Evolutionary conservation across 805 yeast genomes (phyloP).

Genomic region (Candida mattraensis): DNA sequence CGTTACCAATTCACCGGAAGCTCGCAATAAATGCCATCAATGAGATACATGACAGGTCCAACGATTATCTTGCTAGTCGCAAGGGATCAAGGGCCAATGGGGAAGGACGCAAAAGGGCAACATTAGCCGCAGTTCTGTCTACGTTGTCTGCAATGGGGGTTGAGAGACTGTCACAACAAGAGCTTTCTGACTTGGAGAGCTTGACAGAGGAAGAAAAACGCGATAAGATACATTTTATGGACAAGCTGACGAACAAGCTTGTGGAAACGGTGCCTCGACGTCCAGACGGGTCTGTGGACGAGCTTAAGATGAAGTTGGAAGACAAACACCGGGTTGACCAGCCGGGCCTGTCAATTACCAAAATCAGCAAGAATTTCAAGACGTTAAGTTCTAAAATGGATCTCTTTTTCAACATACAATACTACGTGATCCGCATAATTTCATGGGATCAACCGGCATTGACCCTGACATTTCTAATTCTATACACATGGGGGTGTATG

Average conservation of each 20-base stretch:
- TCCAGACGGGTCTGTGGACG: slow-evolving; percentile 22
- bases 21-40: slow-evolving; percentile 23
- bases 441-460: slow-evolving; percentile 77
- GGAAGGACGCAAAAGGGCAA: slow-evolving; percentile 28
- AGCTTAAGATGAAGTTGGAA: slow-evolving; percentile 39
- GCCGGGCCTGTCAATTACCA: slow-evolving; percentile 57
- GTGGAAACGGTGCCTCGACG: slow-evolving; percentile 33
- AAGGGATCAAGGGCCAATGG: slow-evolving; percentile 12
- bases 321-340: slow-evolving; percentile 45
- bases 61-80: slow-evolving; percentile 18
- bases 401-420: slow-evolving; percentile 57
- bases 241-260: slow-evolving; percentile 53
- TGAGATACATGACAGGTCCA: slow-evolving; percentile 25
- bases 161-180: slow-evolving; percentile 34
- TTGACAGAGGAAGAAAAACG: slow-evolving; percentile 23
- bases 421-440: slow-evolving; percentile 55
- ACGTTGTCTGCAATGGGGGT: slow-evolving; percentile 44
- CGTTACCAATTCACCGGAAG: slow-evolving; percentile 18
- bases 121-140: slow-evolving; percentile 44
- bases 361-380: slow-evolving; percentile 57
- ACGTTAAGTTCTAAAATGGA: slow-evolving; percentile 56
- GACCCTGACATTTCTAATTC: slow-evolving; percentile 58
- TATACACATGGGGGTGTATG: slow-evolving; percentile 66
- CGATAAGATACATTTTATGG: slow-evolving; percentile 52
- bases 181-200: slow-evolving; percentile 7